Base-by-base conservation (phyloP, 2,329 filamentous ascomycete genomes). In the Colletotrichum australisinense region DNA sequence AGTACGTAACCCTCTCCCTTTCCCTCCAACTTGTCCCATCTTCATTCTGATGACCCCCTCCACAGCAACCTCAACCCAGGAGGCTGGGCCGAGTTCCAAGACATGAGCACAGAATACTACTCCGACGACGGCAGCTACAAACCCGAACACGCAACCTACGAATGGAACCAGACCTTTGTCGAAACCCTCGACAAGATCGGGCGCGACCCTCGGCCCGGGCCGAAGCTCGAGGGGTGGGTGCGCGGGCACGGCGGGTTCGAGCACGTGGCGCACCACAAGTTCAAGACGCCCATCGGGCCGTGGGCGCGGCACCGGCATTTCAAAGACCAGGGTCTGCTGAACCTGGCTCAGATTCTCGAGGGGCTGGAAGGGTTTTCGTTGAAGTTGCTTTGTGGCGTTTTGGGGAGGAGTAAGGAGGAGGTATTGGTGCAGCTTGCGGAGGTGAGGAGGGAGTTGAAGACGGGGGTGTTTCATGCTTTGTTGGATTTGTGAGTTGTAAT, bases 251-350 rank as follows among this genome's bases (percentile, higher is more conserved):
- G 78, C 2, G 85, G 85, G 0, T 87, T 86, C 69, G 62, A 73
- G 1, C 71, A 80, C 28, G 72, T 84, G 19, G 78, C 76, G 1
- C 79, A 83, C 65, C 75, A 76, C 3, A 42, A 76, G 1, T 82
- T 80, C 69, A 83, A 81, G 73, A 77, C 81, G 52, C 83, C 84
- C 0, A 76, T 84, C 6, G 83, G 82, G 0, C 75, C 76, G 9
- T 86, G 76, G 78, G 64, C 77, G 2, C 72, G 68, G 11, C 76
- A 78, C 19, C 71, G 69, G 9, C 75, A 75, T 28, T 67, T 53
- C 59, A 77, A 78, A 22, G 75, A 78, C 30, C 57, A 78, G 16
- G 74, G 76, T 16, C 14, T 35, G 7, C 53, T 52, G 46, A 75
- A 69, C 46, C 67, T 76, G 3, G 68, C 63, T 2, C 72, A 76